These are phyloP conservation scores for Fusarium bulbicola DNA, from an alignment of 2,329 filamentous ascomycete species.

Conservation along the genomic window DNA sequence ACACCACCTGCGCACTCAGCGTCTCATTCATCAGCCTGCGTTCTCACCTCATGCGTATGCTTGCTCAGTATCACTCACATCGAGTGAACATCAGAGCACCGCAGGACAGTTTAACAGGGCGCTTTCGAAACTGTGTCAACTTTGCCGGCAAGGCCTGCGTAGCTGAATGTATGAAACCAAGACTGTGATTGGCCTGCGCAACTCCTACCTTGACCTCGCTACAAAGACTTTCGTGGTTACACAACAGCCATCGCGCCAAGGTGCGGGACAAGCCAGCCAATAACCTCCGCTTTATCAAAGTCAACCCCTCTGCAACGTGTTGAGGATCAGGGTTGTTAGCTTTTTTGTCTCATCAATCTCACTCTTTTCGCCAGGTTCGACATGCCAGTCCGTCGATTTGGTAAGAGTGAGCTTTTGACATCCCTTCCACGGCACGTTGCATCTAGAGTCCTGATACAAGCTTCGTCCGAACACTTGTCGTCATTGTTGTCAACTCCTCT, in stretches of 20 bases:
- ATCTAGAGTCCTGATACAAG: background rate
- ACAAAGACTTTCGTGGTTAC: conserved; percentile 26
- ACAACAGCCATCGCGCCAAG: conserved; percentile 29
- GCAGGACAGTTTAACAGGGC: conserved; percentile 21
- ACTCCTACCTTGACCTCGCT: conserved; percentile 12
- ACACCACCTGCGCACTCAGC: background rate
- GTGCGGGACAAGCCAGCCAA: conserved; percentile 26
- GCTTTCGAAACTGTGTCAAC: conserved; percentile 33
- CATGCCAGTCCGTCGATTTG: background rate
- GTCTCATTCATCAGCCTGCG: background rate
- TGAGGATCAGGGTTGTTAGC: conserved; percentile 22
- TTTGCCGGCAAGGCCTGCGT: conserved; percentile 23
- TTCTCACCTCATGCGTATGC: background rate
- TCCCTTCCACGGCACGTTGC: background rate
- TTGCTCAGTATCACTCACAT: conserved; percentile 30
- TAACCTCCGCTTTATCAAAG: background rate
- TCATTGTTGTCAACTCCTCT: background rate
- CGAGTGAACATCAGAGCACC: background rate
- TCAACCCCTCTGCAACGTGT: conserved; percentile 21
- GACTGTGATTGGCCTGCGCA: conserved; percentile 26
- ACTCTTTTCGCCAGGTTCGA: conserved; percentile 8
- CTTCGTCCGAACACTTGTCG: background rate
- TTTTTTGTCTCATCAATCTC: conserved; percentile 33
- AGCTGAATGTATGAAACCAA: conserved; percentile 17
- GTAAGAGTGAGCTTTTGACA: background rate